phyloP scores from a whole-genome alignment of 192 early-diverging fungal species.

The Linnemannia elongata region DNA sequence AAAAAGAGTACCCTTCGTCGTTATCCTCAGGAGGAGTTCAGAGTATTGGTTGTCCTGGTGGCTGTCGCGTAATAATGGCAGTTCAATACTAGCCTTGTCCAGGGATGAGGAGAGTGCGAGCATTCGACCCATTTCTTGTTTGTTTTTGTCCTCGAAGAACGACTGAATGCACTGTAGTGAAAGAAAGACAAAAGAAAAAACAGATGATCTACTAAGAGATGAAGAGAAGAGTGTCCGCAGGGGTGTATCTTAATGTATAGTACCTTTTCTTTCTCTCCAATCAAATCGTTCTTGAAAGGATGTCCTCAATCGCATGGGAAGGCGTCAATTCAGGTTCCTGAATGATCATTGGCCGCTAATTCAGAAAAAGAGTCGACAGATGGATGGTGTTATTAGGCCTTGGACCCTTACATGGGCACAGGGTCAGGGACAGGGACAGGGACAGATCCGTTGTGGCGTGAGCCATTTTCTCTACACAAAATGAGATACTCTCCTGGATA shows the following conservation, averaged over 20 bases:
- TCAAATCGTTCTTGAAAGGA: not conserved
- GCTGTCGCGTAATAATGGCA: not conserved
- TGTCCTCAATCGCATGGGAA: slow-evolving; percentile 1
- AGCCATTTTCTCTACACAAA: not conserved
- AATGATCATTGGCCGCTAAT: not conserved
- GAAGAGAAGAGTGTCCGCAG: not conserved
- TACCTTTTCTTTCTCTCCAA: not conserved
- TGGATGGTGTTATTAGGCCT: not conserved
- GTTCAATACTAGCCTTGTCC: not conserved
- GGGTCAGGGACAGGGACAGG: not conserved
- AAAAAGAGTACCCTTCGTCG: not conserved
- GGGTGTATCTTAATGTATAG: not conserved
- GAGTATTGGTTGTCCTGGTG: not conserved
- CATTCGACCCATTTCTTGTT: too few species aligned
- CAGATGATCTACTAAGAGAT: not conserved
- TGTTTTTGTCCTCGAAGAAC: too few species aligned
- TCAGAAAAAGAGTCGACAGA: not conserved
- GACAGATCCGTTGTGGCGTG: not conserved
- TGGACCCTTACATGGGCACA: not conserved
- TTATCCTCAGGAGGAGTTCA: not conserved
- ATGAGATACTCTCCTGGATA: not conserved
- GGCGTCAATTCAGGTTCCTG: not conserved
- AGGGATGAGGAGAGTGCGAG: not conserved
- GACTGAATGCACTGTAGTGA: too few species aligned
- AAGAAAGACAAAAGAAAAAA: too few species aligned